A percentile compares a stretch with the other conserved stretches of the same genome.
phyloP scores from a whole-genome alignment of 228 moss, liverwort and hornwort genomes.

The Sphagnum fallax region DNA sequence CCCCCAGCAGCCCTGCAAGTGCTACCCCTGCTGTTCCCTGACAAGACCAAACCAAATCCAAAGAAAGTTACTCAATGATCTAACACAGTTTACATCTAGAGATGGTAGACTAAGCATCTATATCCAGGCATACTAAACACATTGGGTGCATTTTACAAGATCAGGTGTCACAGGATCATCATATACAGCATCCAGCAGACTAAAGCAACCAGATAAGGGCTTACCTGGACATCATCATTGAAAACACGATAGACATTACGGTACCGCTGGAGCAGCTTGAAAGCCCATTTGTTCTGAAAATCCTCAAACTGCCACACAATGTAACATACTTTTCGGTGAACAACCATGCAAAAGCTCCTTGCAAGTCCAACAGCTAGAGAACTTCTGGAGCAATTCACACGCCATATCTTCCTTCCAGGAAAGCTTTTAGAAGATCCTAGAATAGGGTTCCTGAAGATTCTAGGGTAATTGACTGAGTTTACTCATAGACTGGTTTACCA shows the following conservation, averaged over 20 bases:
- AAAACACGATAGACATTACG: conserved; percentile 76
- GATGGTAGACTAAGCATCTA: neutral
- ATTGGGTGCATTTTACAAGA: neutral
- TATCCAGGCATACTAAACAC: neutral
- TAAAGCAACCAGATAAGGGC: neutral
- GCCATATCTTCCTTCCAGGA: too few species aligned
- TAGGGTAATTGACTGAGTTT: too few species aligned
- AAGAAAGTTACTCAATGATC: neutral
- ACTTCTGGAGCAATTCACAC: too few species aligned
- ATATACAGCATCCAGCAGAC: neutral
- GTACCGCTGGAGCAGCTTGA: conserved; percentile 88
- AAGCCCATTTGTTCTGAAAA: conserved; percentile 97
- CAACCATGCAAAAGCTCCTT: neutral
- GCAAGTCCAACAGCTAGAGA: too few species aligned
- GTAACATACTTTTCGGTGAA: conserved; percentile 6
- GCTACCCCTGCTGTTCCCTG: conserved; percentile 97
- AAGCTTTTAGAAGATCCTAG: too few species aligned
- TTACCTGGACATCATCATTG: conserved; percentile 96
- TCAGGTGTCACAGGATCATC: neutral
- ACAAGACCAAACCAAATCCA: neutral
- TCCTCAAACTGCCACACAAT: conserved; percentile 75
- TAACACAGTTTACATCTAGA: neutral
- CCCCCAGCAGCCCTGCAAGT: conserved; percentile 92
- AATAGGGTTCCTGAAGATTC: too few species aligned
- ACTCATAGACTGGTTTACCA: neutral